phyloP scores from a whole-genome alignment of 176 grass and related monocot species.

The Oryza glumipatula region DNA sequence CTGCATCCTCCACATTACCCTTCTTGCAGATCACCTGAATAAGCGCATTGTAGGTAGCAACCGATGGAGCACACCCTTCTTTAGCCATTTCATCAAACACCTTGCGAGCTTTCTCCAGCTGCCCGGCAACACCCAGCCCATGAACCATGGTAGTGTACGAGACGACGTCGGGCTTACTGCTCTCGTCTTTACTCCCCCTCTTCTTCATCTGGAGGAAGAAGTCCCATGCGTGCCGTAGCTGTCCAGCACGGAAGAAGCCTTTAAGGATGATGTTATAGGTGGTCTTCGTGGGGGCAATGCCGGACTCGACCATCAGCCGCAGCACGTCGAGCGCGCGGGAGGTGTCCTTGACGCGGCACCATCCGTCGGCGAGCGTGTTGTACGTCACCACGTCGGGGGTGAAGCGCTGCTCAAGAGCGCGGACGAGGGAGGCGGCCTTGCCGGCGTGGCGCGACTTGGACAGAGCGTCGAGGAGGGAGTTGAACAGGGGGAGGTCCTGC shows the following conservation, averaged over 20 bases:
- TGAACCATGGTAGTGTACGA: constrained; percentile 89
- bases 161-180: constrained; percentile 67
- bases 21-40: constrained; percentile 93
- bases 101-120: constrained; percentile 58
- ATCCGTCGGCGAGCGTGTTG: constrained; percentile 86
- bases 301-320: constrained; percentile 74
- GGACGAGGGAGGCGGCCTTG: constrained; percentile 80
- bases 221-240: constrained; percentile 59
- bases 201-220: constrained; percentile 98
- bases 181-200: constrained; percentile 53
- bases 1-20: constrained; percentile 66
- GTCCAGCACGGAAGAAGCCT: constrained; percentile 85
- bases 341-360: constrained; percentile 83
- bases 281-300: constrained; percentile 76
- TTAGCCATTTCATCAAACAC: constrained; percentile 84
- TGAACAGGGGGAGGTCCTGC: constrained; percentile 69
- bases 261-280: constrained; percentile 92
- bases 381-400: constrained; percentile 69
- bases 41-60: constrained; percentile 81
- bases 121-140: constrained; percentile 67
- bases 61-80: constrained; percentile 62
- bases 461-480: constrained; percentile 78
- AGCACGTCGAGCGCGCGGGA: constrained; percentile 81
- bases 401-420: constrained; percentile 64
- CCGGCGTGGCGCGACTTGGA: constrained; percentile 69